Percentiles rank a stretch among this genome's conserved stretches.
Conservation (phyloP, 164 flowering plant species). For the Macadamia integrifolia region DNA sequence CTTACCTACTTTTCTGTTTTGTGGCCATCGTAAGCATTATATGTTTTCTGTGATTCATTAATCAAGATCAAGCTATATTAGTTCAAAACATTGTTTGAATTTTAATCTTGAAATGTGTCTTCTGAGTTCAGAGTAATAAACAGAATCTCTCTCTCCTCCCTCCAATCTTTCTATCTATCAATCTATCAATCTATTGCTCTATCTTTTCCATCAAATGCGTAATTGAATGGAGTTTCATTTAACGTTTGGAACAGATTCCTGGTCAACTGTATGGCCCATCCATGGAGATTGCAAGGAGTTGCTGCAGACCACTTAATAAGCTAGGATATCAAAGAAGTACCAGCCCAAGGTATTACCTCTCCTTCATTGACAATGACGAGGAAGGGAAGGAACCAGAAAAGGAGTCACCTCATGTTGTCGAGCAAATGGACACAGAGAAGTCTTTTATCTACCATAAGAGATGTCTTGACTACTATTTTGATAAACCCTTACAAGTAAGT, state of each 20-base stretch:
- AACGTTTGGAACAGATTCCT: constrained; percentile 33
- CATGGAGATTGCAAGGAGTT: constrained; percentile 42
- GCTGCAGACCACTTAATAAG: constrained; percentile 43
- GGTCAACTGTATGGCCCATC: constrained; percentile 48
- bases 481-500: constrained; percentile 54
- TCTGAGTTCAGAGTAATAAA: not conserved
- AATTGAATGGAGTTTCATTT: not conserved
- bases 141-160: not conserved
- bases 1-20: not conserved
- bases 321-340: constrained; percentile 39
- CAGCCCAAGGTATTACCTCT: constrained; percentile 47
- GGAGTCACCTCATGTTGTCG: constrained; percentile 41
- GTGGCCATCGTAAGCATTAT: not conserved
- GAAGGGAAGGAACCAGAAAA: constrained; percentile 22
- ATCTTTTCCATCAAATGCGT: not conserved
- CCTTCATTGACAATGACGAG: constrained; percentile 36
- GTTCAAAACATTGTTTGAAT: not conserved
- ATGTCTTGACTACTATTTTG: constrained; percentile 59
- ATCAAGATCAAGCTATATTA: not conserved
- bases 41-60: not conserved
- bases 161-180: no score
- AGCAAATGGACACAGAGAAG: constrained; percentile 76
- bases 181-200: no score
- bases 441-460: constrained; percentile 51
- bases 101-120: no score